Evolutionary conservation across 176 grass and related monocot genomes (phyloP).

Genomic region (Saccharum officinarum): DNA sequence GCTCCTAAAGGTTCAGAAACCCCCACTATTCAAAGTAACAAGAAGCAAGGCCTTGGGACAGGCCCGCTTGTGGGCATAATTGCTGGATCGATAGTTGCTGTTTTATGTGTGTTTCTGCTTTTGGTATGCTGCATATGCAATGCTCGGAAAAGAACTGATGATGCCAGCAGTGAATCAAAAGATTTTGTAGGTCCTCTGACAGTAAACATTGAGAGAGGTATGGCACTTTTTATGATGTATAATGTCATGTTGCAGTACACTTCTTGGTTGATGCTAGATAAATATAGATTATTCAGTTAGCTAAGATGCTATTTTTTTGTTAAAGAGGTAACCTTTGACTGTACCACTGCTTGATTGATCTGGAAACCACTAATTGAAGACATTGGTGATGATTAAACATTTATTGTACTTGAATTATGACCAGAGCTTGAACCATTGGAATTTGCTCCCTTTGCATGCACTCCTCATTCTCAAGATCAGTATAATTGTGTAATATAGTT

Average conservation of each 20-base stretch:
- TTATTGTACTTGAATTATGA: background rate
- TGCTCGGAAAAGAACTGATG: constrained; percentile 62
- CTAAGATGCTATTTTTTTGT: constrained; percentile 16
- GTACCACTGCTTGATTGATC: constrained; percentile 16
- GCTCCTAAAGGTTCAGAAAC: constrained; percentile 45
- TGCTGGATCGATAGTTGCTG: constrained; percentile 62
- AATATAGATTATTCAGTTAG: constrained; percentile 9
- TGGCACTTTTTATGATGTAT: constrained; percentile 14
- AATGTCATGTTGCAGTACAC: constrained; percentile 14
- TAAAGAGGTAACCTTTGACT: background rate
- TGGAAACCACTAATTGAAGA: background rate
- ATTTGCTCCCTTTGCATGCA: constrained; percentile 20
- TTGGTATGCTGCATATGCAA: constrained; percentile 54
- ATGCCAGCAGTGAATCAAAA: constrained; percentile 58
- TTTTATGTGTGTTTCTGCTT: constrained; percentile 50
- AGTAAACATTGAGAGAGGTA: constrained; percentile 75
- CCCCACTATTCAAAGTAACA: constrained; percentile 35
- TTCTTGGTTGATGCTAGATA: constrained; percentile 23
- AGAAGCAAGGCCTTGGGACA: constrained; percentile 63
- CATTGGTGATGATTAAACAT: constrained; percentile 13
- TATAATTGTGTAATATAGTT: constrained; percentile 14
- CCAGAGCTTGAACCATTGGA: background rate
- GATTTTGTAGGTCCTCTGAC: constrained; percentile 56
- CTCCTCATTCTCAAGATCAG: background rate
- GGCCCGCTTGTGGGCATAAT: constrained; percentile 63